Conservation (phyloP, 1,284 basidiomycete species). For the Abortiporus biennis region DNA sequence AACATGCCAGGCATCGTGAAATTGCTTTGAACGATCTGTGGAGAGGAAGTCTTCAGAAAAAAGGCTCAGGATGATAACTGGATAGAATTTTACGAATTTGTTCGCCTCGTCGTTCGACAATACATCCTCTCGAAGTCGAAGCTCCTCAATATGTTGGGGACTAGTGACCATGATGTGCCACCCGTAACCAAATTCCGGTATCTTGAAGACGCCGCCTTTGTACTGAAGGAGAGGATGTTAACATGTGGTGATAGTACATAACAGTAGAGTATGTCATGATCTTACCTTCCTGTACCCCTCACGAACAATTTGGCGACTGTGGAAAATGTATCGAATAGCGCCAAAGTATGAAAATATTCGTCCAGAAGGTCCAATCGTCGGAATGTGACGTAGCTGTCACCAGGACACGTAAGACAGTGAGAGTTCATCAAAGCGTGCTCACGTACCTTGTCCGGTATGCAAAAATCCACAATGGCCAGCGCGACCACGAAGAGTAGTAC, state of each 20-base stretch:
- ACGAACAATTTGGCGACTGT: slow-evolving; percentile 7
- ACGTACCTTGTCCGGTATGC: background rate
- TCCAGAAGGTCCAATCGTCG: slow-evolving; percentile 8
- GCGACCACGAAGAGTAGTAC: too few relatives aligned
- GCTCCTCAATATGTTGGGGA: slow-evolving; percentile 16
- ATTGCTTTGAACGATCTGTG: slow-evolving; percentile 1
- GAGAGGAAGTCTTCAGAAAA: background rate
- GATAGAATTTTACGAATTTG: slow-evolving; percentile 10
- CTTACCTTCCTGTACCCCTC: slow-evolving; percentile 15
- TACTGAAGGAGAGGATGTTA: slow-evolving; percentile 5
- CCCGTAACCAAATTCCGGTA: slow-evolving; percentile 13
- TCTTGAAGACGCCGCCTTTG: slow-evolving; percentile 13
- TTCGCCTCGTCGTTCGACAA: slow-evolving; percentile 14
- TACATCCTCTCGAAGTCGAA: slow-evolving; percentile 17
- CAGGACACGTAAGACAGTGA: background rate
- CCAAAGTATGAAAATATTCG: slow-evolving; percentile 13
- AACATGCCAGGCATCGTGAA: slow-evolving; percentile 2
- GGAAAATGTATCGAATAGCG: slow-evolving; percentile 9
- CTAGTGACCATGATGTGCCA: slow-evolving; percentile 16
- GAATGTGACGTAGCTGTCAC: slow-evolving; percentile 8
- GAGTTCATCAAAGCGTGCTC: background rate
- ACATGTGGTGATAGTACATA: background rate
- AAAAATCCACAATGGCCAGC: background rate
- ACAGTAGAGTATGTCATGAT: background rate
- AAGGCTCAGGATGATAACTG: background rate